Conservation (phyloP, 768 basidiomycete species). For the Fistulinella prunicolor region DNA sequence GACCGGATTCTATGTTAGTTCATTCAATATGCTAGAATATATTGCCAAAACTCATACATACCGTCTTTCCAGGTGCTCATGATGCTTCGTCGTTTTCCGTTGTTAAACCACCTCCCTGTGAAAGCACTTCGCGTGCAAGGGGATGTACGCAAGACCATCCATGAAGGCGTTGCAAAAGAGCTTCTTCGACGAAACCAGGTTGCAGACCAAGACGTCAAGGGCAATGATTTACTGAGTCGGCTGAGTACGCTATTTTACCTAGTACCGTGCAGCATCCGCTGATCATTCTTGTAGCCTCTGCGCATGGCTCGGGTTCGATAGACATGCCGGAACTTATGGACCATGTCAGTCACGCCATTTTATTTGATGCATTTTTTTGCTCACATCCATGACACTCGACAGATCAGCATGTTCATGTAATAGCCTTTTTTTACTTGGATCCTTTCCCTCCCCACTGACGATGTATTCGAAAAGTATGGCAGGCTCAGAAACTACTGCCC, state of each 20-base stretch:
- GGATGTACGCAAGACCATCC: slow-evolving; percentile 14
- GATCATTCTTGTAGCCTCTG: background rate
- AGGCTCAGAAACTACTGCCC: slow-evolving; percentile 5
- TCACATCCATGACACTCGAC: background rate
- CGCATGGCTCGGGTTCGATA: slow-evolving; percentile 4
- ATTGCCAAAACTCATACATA: background rate
- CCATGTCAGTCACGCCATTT: background rate
- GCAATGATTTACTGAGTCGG: slow-evolving; percentile 6
- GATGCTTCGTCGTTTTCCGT: slow-evolving; percentile 4
- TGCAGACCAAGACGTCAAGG: background rate
- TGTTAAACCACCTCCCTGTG: slow-evolving; percentile 6
- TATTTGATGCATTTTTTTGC: background rate
- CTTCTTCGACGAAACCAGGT: slow-evolving; percentile 6
- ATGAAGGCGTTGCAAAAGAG: slow-evolving; percentile 8
- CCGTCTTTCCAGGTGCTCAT: background rate
- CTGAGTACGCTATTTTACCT: background rate
- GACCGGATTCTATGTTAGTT: slow-evolving; percentile 2
- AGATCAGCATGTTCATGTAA: slow-evolving; percentile 15
- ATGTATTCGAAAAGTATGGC: slow-evolving; percentile 1
- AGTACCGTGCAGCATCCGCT: background rate
- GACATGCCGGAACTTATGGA: slow-evolving; percentile 1
- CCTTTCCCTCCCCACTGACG: background rate
- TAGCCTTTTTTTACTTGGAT: background rate
- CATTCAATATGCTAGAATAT: background rate
- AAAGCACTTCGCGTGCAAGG: slow-evolving; percentile 10